A percentile compares a stretch with the other conserved stretches of the same genome.
These are phyloP conservation scores for Vigna angularis DNA, from an alignment of 306 rosid genomes.

Conservation along the genomic window DNA sequence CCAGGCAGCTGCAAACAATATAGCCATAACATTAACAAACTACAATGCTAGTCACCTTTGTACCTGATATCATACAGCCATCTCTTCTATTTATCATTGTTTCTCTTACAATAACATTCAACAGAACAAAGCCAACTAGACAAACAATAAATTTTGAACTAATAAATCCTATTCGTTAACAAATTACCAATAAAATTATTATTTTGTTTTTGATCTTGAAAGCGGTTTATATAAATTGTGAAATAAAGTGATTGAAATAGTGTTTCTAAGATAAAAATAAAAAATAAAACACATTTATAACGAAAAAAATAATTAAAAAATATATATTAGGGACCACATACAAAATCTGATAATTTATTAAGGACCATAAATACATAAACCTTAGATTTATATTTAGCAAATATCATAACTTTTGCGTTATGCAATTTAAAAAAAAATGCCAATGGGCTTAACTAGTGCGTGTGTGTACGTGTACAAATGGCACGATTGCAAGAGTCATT, in stretches of 20 bases:
- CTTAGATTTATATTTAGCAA: neutral
- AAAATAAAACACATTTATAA: no score
- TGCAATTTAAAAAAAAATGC: neutral
- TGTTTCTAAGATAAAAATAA: no score
- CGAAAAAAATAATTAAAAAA: no score
- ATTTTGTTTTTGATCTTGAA: no score
- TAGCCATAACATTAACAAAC: constrained; percentile 21
- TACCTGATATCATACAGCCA: constrained; percentile 12
- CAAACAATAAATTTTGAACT: constrained; percentile 12
- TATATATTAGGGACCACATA: no score
- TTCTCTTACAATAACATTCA: constrained; percentile 9
- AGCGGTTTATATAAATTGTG: no score
- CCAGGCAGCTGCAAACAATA: constrained; percentile 73
- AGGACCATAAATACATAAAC: no score
- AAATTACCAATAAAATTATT: no score
- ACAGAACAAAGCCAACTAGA: constrained; percentile 27
- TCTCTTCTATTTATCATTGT: constrained; percentile 6
- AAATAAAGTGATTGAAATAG: no score
- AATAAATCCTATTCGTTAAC: constrained; percentile 3
- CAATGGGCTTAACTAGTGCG: neutral
- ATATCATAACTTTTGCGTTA: constrained; percentile 4
- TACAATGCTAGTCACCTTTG: constrained; percentile 23
- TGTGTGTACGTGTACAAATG: neutral
- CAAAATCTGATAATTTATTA: no score
- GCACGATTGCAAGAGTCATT: constrained; percentile 26